These are phyloP conservation scores for Adenanthera pavonina DNA, from an alignment of 306 rosid genomes.

Conservation along the genomic window DNA sequence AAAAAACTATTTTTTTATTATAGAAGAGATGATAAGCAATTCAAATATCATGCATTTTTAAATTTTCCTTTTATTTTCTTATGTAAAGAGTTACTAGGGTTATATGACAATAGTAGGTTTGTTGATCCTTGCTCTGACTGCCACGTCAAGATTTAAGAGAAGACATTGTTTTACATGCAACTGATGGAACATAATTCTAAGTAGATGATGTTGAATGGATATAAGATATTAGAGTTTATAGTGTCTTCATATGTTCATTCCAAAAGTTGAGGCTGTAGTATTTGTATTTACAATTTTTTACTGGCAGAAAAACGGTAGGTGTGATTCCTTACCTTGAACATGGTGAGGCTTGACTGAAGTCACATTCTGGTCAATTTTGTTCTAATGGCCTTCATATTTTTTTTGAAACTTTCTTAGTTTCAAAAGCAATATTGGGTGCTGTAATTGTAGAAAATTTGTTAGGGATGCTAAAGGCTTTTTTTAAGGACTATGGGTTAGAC, in stretches of 20 bases:
- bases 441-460: neutral
- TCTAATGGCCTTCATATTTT: neutral
- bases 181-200: neutral
- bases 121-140: neutral
- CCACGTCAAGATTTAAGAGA: neutral
- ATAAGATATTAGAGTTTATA: neutral
- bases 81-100: neutral
- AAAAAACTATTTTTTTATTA: no score
- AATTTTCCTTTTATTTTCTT: neutral
- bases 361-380: neutral
- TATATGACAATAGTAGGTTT: no score
- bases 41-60: no score
- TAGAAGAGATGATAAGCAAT: no score
- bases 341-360: neutral
- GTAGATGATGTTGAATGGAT: neutral
- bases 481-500: neutral
- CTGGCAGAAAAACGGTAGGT: neutral
- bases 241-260: neutral
- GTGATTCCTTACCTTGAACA: neutral
- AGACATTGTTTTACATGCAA: neutral
- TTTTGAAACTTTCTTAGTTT: neutral
- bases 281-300: neutral
- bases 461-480: neutral
- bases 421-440: neutral
- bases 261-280: neutral